Evolutionary conservation across 352 stramenopile genomes (phyloP), one percentile per base, ranked within the genome.

Genomic region (Aphanomyces cochlioides): DNA sequence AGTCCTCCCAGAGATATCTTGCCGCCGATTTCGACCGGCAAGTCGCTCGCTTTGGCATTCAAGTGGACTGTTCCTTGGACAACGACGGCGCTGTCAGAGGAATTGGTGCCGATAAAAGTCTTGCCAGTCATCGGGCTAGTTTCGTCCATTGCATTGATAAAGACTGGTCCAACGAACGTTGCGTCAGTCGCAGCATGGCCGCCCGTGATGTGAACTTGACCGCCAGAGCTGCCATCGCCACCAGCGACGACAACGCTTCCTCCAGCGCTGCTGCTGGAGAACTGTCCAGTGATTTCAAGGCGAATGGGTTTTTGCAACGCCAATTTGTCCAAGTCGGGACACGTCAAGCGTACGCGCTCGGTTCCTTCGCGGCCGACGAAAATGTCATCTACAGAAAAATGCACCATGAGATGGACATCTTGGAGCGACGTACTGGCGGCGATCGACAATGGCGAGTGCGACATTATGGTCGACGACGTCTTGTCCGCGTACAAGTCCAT

Each of bases 201-300:
- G 53, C 82, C 81, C 12, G 74, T 17, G 17, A 93, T 70, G 13
- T 77, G 64, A 36, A 93, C 68, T 38, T 83, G 74, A 39, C 83
- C 85, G 17, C 72, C 41, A 36, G 72, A 53, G 7, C 77, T 53
- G 3, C 85, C 85, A 15, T 85, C 69, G 3, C 85, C 85, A 50
- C 85, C 85, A 19, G 75, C 58, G 36, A 93, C 76, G 43, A 76
- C 69, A 21, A 93, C 73, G 34, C 87, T 75, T 19, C 85, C 85
- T 38, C 83, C 85, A 61, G 78, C 67, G 1, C 73, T 78, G 40
- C 81, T 75, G 12, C 73, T 76, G 2, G 71, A 84, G 12, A 78
- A 83, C 66, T 93, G 85, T 0, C 85, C 85, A 10, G 74, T 67
- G 1, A 93, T 70, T 66, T 83, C 78, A 37, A 93, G 57, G 7